phyloP scores from a whole-genome alignment of 2,329 filamentous ascomycete species.

The Scedosporium apiospermum region DNA sequence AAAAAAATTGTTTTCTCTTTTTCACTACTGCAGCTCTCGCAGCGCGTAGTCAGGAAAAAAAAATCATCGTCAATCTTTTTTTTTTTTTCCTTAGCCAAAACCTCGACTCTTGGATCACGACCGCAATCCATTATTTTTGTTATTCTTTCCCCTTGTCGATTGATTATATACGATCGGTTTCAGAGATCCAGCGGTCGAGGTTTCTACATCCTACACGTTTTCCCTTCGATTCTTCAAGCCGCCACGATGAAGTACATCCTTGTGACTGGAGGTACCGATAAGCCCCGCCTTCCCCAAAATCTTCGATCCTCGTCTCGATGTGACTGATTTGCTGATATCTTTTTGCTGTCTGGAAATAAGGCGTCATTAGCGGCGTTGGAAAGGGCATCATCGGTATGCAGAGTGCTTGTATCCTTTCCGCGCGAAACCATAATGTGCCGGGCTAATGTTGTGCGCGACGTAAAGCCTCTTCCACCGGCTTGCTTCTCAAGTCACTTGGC shows the following conservation, averaged over 20 bases:
- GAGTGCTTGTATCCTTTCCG: not conserved
- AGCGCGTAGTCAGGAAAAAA: not conserved
- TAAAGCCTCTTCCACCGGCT: slow-evolving; percentile 56
- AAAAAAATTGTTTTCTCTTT: not conserved
- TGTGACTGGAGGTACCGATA: slow-evolving; percentile 58
- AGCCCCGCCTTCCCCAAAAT: slow-evolving; percentile 10
- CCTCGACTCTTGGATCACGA: not conserved
- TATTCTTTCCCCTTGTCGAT: not conserved
- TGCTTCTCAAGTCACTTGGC: slow-evolving; percentile 60
- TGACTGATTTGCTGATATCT: slow-evolving; percentile 8
- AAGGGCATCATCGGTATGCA: slow-evolving; percentile 24
- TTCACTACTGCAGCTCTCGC: not conserved
- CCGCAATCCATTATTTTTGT: not conserved
- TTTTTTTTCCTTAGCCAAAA: not conserved
- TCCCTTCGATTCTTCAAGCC: not conserved
- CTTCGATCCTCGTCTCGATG: slow-evolving; percentile 17
- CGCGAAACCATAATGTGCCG: not conserved
- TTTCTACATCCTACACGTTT: not conserved
- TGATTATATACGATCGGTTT: not conserved
- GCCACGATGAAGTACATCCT: slow-evolving; percentile 70
- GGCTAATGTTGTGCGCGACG: slow-evolving; percentile 16
- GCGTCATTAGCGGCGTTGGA: slow-evolving; percentile 36
- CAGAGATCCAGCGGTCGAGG: not conserved
- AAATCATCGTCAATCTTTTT: not conserved
- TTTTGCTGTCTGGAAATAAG: slow-evolving; percentile 10